phyloP scores from a whole-genome alignment of 257 asterid species.

The Galeopsis tetrahit region DNA sequence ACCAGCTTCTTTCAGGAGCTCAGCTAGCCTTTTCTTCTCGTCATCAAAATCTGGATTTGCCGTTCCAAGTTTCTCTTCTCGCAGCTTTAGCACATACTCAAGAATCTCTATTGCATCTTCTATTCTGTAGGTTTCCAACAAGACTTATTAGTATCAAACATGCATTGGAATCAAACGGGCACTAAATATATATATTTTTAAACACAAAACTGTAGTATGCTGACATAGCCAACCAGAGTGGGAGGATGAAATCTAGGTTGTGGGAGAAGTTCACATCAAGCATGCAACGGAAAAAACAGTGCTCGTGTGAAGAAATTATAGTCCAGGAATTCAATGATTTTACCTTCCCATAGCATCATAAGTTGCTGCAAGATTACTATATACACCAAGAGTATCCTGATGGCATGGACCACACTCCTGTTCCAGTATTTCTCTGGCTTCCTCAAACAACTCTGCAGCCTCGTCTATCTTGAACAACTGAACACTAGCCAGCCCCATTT shows the following conservation, averaged over 20 bases:
- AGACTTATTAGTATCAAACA: neutral
- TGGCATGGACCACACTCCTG: conserved; percentile 92
- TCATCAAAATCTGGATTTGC: conserved; percentile 97
- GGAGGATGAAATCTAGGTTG: neutral
- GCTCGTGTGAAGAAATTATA: neutral
- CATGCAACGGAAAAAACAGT: neutral
- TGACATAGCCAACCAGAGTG: neutral
- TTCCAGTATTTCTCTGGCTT: conserved; percentile 91
- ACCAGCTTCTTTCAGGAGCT: conserved; percentile 96
- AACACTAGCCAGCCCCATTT: conserved; percentile 96
- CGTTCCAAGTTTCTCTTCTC: conserved; percentile 98
- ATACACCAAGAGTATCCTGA: conserved; percentile 97
- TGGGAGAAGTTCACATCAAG: neutral
- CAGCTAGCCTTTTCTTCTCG: conserved; percentile 93
- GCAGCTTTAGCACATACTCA: conserved; percentile 86
- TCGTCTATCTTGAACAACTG: conserved; percentile 95
- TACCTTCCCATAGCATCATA: conserved; percentile 99
- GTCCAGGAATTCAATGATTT: conserved; percentile 9
- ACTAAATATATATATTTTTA: neutral
- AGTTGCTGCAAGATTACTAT: conserved; percentile 97
- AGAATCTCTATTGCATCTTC: conserved; percentile 97
- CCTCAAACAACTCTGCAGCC: conserved; percentile 97
- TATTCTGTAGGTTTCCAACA: conserved; percentile 53
- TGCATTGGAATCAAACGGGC: neutral
- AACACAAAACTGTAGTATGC: neutral